phyloP scores from a whole-genome alignment of 192 early-diverging fungal species.

The Phlyctochytrium bullatum region DNA sequence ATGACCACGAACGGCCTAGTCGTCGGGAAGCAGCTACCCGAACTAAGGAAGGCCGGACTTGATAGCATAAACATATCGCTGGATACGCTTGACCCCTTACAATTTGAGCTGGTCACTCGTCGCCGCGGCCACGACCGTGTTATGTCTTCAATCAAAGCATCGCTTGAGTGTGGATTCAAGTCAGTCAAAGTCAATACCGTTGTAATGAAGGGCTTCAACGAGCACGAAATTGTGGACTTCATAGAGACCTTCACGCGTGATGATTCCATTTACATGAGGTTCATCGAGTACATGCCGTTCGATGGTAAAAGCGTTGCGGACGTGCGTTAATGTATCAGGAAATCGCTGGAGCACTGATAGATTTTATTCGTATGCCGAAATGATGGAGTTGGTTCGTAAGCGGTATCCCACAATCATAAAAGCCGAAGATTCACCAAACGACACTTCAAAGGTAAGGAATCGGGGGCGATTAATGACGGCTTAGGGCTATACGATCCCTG shows the following conservation, averaged over 20 bases:
- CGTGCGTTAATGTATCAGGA: too few species aligned
- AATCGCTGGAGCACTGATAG: slow-evolving; percentile 86
- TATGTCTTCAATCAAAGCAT: slow-evolving; percentile 58
- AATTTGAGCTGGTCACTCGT: slow-evolving; percentile 88
- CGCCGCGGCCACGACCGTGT: slow-evolving; percentile 56
- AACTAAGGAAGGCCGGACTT: slow-evolving; percentile 69
- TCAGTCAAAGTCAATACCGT: slow-evolving; percentile 94
- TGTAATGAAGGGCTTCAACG: slow-evolving; percentile 84
- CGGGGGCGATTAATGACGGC: too few species aligned
- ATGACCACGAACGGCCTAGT: slow-evolving; percentile 98
- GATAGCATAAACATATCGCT: slow-evolving; percentile 88
- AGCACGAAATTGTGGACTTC: slow-evolving; percentile 79
- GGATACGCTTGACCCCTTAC: slow-evolving; percentile 82
- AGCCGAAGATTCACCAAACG: slow-evolving; percentile 70
- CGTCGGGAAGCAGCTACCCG: slow-evolving; percentile 75
- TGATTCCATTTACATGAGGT: slow-evolving; percentile 73
- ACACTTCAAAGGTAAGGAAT: slow-evolving; percentile 73
- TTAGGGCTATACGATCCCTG: slow-evolving; percentile 72
- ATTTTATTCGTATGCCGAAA: slow-evolving; percentile 78
- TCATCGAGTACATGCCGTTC: slow-evolving; percentile 99
- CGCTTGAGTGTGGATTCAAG: slow-evolving; percentile 59
- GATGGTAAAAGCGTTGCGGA: too few species aligned
- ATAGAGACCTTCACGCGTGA: slow-evolving; percentile 75
- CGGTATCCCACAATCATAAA: slow-evolving; percentile 64
- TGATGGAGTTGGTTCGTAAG: slow-evolving; percentile 58